Evolutionary conservation across 441 rosid species (phyloP).

Genomic region (Rhodomyrtus psidioides): DNA sequence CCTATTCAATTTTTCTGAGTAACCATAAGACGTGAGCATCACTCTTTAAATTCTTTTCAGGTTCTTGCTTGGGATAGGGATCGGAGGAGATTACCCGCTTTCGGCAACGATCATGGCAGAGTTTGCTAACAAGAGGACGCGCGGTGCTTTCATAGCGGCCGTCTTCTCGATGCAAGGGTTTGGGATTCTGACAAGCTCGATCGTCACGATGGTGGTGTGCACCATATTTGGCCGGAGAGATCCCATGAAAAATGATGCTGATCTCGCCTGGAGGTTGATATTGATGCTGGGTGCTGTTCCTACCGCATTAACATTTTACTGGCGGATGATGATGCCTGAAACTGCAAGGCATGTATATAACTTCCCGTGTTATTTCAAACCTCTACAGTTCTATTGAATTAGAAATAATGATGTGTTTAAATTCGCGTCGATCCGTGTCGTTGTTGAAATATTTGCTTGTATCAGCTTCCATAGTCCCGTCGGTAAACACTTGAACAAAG

Average conservation of each 20-base stretch:
- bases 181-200: conserved; percentile 52
- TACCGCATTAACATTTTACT: conserved; percentile 35
- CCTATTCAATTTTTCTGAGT: background rate
- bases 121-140: conserved; percentile 58
- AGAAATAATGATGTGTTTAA: too few species aligned
- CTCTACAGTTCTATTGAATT: background rate
- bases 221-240: conserved; percentile 7
- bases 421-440: too few species aligned
- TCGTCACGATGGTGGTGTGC: conserved; percentile 41
- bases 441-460: too few species aligned
- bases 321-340: conserved; percentile 56
- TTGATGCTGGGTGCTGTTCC: conserved; percentile 45
- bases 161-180: conserved; percentile 70
- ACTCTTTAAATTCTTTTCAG: background rate
- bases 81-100: conserved; percentile 67
- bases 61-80: conserved; percentile 29
- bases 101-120: conserved; percentile 81
- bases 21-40: background rate
- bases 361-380: background rate
- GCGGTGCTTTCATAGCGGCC: conserved; percentile 61
- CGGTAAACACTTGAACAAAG: background rate
- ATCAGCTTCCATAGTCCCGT: background rate
- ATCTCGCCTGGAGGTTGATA: conserved; percentile 50
- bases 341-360: conserved; percentile 38
- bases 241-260: conserved; percentile 35